Evolutionary conservation across 495 filamentous ascomycete genomes (phyloP), one percentile per base, ranked within the genome.

Genomic region (Hyaloscypha bicolor): DNA sequence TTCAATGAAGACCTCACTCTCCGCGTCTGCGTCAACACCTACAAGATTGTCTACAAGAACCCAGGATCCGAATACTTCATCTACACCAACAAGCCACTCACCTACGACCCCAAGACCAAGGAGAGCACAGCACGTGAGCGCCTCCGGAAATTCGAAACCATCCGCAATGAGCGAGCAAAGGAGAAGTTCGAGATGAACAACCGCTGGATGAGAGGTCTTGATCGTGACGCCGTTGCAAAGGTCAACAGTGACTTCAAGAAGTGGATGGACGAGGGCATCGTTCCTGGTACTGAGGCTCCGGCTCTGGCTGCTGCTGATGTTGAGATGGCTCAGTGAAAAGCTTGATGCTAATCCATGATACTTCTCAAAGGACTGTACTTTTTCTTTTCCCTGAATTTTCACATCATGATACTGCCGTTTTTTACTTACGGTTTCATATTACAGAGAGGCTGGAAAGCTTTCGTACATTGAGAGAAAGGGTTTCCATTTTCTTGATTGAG

Each of bases 11-110:
- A 89, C n/a, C 80, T 97, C 32, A 83, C 88, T 30, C 83, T 96
- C 48, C 83, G 90, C 25, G 92, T 97, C 74, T 91, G 88, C 71
- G 88, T 94, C 51, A 91, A 92, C 72, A 92, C 87, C 60, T 95
- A 92, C 75, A 89, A 91, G 69, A 88, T 94, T 69, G 81, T 92
- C 29, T 97, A 91, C 79, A 86, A 90, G 68, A 86, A 88, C 11
- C 80, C 82, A 12, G 94, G 90, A 42, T 76, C 75, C 64, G 79
- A 87, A 67, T 85, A 74, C 68, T 84, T 83, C 70, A 71, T 85
- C 55, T 86, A 85, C 65, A 74, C 76, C 55, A 66, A 72, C 66
- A 69, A 68, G 53, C 53, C 73, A 72, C 25, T 73, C 68, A 53
- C 62, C 70, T 16, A 71, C 32, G 75, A 77, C 55, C 64, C 69